Conservation (phyloP, 139 green algal species). For the Chlorella vulgaris region DNA sequence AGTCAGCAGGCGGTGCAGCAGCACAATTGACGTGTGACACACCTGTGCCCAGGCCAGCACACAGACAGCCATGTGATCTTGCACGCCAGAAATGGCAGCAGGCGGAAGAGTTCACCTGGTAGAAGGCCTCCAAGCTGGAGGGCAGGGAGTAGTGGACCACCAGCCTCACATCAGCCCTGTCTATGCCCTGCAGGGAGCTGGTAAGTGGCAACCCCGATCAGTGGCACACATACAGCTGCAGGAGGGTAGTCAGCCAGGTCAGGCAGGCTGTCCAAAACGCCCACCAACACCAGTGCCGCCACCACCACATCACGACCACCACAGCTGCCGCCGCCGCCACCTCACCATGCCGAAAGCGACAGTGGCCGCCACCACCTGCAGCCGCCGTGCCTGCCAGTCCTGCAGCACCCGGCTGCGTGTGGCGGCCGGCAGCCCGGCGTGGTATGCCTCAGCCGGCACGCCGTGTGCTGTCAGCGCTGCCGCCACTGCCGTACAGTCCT, state of each 20-base stretch:
- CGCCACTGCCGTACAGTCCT: conserved; percentile 49
- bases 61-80: too few species aligned
- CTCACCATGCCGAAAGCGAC: conserved; percentile 88
- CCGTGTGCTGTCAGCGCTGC: conserved; percentile 28
- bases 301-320: not conserved
- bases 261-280: too few species aligned
- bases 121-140: conserved; percentile 73
- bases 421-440: conserved; percentile 48
- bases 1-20: not conserved
- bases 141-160: conserved; percentile 80
- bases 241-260: too few species aligned
- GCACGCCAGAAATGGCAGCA: too few species aligned
- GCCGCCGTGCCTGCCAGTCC: conserved; percentile 51
- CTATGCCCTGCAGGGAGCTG: not conserved
- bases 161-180: conserved; percentile 57
- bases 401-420: conserved; percentile 43
- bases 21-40: too few species aligned
- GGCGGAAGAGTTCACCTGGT: too few species aligned
- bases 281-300: too few species aligned
- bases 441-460: conserved; percentile 59
- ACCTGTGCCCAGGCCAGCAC: too few species aligned
- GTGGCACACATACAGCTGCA: too few species aligned
- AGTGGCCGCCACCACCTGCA: conserved; percentile 71
- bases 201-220: not conserved
- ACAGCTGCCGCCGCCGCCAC: conserved; percentile 61